A percentile compares a stretch with the other conserved stretches of the same genome.
Evolutionary conservation across 2,329 filamentous ascomycete genomes (phyloP).

Genomic region (Ceratocystis diversiconidia): DNA sequence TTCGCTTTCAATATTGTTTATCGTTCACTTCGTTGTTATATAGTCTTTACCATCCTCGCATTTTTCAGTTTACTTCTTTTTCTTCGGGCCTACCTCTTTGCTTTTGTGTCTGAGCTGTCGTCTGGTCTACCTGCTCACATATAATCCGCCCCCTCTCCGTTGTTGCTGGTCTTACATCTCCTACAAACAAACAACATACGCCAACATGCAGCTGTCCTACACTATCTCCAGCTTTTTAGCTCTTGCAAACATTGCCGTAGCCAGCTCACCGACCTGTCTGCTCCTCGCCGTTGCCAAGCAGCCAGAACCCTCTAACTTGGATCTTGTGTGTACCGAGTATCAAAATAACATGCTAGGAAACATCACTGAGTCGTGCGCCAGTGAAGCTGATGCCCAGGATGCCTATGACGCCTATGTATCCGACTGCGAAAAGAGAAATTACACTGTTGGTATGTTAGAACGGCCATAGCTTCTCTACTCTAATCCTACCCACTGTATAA

Average conservation of each 20-base stretch:
- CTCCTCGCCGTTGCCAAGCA: conserved; percentile 18
- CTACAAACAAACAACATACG: neutral
- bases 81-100: neutral
- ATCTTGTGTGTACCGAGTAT: conserved; percentile 17
- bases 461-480: neutral
- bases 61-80: neutral
- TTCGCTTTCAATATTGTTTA: neutral
- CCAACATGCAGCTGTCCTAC: conserved; percentile 14
- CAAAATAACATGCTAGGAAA: conserved; percentile 19
- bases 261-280: conserved; percentile 18
- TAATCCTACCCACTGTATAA: neutral
- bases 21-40: conserved; percentile 8
- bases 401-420: conserved; percentile 18
- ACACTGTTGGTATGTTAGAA: conserved; percentile 13
- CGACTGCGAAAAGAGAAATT: conserved; percentile 13
- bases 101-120: neutral
- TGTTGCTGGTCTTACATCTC: neutral
- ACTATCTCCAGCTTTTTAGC: conserved; percentile 14
- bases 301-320: conserved; percentile 11
- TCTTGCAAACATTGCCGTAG: conserved; percentile 9
- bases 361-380: conserved; percentile 15
- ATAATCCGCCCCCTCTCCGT: neutral
- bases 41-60: neutral
- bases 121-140: neutral
- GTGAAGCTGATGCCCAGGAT: neutral